These are phyloP conservation scores for Podaxis mareebaensis DNA, from an alignment of 768 basidiomycete species.

Conservation along the genomic window DNA sequence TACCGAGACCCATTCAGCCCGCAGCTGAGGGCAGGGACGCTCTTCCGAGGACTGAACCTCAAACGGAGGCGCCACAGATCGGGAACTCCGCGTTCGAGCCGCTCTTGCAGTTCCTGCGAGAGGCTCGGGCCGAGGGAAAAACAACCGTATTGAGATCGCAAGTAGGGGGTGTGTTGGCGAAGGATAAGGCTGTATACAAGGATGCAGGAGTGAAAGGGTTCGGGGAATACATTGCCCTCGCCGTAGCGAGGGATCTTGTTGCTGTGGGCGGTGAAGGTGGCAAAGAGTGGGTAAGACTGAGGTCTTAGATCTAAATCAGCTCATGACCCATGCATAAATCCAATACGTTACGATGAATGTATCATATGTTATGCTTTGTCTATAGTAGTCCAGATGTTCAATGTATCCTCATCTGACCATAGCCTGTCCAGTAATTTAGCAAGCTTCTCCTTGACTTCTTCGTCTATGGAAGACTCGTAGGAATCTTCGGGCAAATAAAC, in stretches of 20 bases:
- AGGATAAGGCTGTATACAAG: conserved; percentile 24
- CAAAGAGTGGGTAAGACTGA: conserved; percentile 16
- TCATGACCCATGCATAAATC: not conserved
- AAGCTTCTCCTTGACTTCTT: conserved; percentile 42
- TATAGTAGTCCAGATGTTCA: conserved; percentile 58
- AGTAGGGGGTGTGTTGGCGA: conserved; percentile 8
- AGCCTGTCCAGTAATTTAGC: conserved; percentile 49
- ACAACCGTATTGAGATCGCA: conserved; percentile 1
- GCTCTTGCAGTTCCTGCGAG: conserved; percentile 8
- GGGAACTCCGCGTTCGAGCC: conserved; percentile 4
- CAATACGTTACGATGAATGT: not conserved
- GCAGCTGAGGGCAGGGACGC: too few relatives aligned
- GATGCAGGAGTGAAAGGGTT: conserved; percentile 33
- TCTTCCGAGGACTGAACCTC: not conserved
- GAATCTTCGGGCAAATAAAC: conserved; percentile 54
- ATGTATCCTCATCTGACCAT: conserved; percentile 58
- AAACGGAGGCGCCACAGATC: not conserved
- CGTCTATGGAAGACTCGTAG: conserved; percentile 29
- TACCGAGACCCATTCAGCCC: not conserved
- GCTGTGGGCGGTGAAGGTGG: conserved; percentile 13
- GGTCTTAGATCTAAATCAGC: not conserved
- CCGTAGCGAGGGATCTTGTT: conserved; percentile 28
- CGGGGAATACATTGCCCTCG: conserved; percentile 31
- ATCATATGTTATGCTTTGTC: conserved; percentile 23
- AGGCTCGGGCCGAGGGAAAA: conserved; percentile 7